These are phyloP conservation scores for Alternaria brassicae DNA, from an alignment of 2,329 filamentous ascomycete species.

Conservation along the genomic window DNA sequence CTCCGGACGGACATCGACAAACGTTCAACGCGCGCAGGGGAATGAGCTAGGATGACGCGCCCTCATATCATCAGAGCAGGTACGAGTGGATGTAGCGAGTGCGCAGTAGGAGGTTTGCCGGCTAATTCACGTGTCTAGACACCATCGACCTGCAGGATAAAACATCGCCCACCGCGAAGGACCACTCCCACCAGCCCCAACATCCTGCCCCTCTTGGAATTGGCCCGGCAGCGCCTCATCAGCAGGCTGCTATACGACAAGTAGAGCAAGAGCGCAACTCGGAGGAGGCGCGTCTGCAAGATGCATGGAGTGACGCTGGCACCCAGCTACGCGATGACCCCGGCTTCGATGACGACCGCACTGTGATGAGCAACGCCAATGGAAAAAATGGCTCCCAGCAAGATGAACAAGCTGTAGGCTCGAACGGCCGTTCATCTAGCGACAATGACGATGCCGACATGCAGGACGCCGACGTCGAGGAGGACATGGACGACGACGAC, in stretches of 20 bases:
- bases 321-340: slow-evolving; percentile 51
- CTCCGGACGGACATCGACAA: slow-evolving; percentile 4
- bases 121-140: slow-evolving; percentile 64
- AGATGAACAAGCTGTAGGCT: slow-evolving; percentile 42
- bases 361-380: slow-evolving; percentile 27
- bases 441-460: slow-evolving; percentile 58
- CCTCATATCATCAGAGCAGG: slow-evolving; percentile 64
- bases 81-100: slow-evolving; percentile 37
- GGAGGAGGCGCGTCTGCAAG: slow-evolving; percentile 73
- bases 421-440: slow-evolving; percentile 47
- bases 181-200: slow-evolving; percentile 69
- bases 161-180: slow-evolving; percentile 80
- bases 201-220: slow-evolving; percentile 60
- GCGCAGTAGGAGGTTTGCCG: slow-evolving; percentile 7
- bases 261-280: slow-evolving; percentile 75
- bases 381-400: slow-evolving; percentile 31
- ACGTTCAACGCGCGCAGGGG: slow-evolving; percentile 28
- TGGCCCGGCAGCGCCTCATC: slow-evolving; percentile 74
- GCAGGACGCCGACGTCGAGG: slow-evolving; percentile 72
- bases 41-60: slow-evolving; percentile 59
- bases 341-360: slow-evolving; percentile 67
- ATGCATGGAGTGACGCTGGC: slow-evolving; percentile 56
- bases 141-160: slow-evolving; percentile 93
- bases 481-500: slow-evolving; percentile 81
- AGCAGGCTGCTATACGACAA: slow-evolving; percentile 82